Percentiles rank a stretch among this genome's conserved stretches.
Evolutionary conservation across 495 filamentous ascomycete species (phyloP).

Genomic region (Lindgomyces ingoldianus): DNA sequence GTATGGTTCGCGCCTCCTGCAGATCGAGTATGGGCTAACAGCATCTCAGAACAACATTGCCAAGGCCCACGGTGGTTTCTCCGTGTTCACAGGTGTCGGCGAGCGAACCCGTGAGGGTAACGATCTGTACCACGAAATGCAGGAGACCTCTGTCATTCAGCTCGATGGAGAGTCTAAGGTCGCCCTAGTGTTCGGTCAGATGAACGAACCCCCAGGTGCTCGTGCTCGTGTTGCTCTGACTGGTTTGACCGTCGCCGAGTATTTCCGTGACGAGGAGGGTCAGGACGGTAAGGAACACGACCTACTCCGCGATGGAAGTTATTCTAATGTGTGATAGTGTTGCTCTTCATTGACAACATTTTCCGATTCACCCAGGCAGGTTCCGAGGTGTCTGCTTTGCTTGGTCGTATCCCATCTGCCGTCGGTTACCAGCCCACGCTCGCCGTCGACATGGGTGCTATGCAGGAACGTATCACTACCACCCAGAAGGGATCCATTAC

Average conservation of each 20-base stretch:
- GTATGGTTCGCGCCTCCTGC: conserved; percentile 47
- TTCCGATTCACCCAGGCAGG: conserved; percentile 99
- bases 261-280: conserved; percentile 94
- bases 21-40: conserved; percentile 7
- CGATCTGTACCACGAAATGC: conserved; percentile 99
- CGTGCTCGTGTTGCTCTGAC: conserved; percentile 99
- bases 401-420: conserved; percentile 99
- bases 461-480: conserved; percentile 99
- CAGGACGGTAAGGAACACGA: conserved; percentile 66
- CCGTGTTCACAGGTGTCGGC: conserved; percentile 99
- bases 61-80: conserved; percentile 99
- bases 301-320: background rate
- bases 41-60: conserved; percentile 89
- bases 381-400: conserved; percentile 99
- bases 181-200: conserved; percentile 98
- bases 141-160: conserved; percentile 99
- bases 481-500: conserved; percentile 99
- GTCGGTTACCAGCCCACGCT: conserved; percentile 99
- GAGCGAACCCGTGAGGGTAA: conserved; percentile 99
- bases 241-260: conserved; percentile 77
- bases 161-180: conserved; percentile 99
- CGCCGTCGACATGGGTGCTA: conserved; percentile 99
- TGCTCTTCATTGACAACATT: conserved; percentile 99
- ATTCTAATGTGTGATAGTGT: conserved; percentile 49
- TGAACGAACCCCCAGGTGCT: conserved; percentile 99